phyloP scores from a whole-genome alignment of 108 stramenopile genomes.

The Conticribra guillardii region DNA sequence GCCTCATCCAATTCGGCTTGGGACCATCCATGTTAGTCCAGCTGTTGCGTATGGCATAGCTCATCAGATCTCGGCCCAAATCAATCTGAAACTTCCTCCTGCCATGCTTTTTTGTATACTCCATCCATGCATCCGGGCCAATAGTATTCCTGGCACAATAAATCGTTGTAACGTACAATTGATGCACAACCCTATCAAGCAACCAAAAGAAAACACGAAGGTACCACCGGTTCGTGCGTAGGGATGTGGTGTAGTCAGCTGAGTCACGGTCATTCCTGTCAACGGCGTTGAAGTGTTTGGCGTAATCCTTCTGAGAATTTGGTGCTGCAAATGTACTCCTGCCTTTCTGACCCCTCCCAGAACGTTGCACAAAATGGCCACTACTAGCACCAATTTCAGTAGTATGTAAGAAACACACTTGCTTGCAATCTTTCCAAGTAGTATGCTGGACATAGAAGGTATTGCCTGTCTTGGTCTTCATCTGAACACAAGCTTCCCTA shows the following conservation, averaged over 20 bases:
- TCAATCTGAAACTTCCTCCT: background rate
- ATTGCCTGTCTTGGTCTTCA: background rate
- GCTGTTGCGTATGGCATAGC: background rate
- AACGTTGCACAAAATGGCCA: background rate
- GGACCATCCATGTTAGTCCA: background rate
- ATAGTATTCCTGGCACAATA: background rate
- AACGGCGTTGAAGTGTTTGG: background rate
- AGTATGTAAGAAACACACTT: background rate
- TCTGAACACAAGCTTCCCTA: background rate
- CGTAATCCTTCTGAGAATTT: background rate
- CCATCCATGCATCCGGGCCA: background rate
- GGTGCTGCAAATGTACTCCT: background rate
- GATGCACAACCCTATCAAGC: background rate
- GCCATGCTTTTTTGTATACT: background rate
- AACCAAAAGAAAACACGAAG: background rate
- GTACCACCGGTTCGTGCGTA: background rate
- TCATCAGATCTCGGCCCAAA: background rate
- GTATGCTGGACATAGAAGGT: background rate
- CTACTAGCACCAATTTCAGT: background rate
- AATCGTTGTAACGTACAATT: background rate
- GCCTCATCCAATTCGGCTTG: background rate
- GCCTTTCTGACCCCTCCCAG: no score
- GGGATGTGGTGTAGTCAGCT: background rate
- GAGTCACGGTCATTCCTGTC: background rate
- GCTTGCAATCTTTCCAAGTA: background rate